These are phyloP conservation scores for Jamesozyma gamospora DNA, from an alignment of 805 yeast genomes.

Conservation along the genomic window DNA sequence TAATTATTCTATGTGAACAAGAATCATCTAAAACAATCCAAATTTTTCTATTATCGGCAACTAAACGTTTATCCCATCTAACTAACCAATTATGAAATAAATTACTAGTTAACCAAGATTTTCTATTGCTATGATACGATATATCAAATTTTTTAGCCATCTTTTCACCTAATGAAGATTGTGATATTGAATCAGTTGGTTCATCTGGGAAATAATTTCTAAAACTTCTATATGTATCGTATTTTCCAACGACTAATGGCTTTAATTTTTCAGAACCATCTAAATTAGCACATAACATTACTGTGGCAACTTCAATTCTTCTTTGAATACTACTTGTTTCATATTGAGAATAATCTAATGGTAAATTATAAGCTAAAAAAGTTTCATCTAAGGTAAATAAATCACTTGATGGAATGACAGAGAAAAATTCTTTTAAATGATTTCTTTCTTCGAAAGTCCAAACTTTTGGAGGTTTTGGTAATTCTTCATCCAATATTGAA, in stretches of 20 bases:
- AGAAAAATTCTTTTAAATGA: slow-evolving; percentile 37
- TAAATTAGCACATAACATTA: slow-evolving; percentile 52
- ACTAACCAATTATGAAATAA: slow-evolving; percentile 54
- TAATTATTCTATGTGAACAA: slow-evolving; percentile 50
- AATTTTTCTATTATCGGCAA: slow-evolving; percentile 40
- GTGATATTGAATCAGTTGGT: slow-evolving; percentile 21
- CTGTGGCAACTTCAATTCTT: slow-evolving; percentile 37
- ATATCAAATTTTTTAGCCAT: slow-evolving; percentile 43
- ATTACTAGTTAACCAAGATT: slow-evolving; percentile 55
- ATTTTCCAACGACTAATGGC: slow-evolving; percentile 52
- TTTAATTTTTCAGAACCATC: slow-evolving; percentile 55
- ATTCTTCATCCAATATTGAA: slow-evolving; percentile 37
- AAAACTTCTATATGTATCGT: slow-evolving; percentile 38
- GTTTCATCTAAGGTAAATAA: slow-evolving; percentile 54
- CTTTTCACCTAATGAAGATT: slow-evolving; percentile 31
- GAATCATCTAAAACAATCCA: slow-evolving; percentile 51
- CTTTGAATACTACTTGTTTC: slow-evolving; percentile 31
- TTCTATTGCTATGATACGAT: slow-evolving; percentile 48
- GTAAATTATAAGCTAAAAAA: slow-evolving; percentile 47
- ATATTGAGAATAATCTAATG: slow-evolving; percentile 46
- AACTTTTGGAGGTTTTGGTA: slow-evolving; percentile 39
- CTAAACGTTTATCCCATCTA: slow-evolving; percentile 48
- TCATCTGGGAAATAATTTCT: slow-evolving; percentile 29
- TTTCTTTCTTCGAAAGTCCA: slow-evolving; percentile 54
- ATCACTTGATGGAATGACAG: slow-evolving; percentile 40